Percentiles rank a stretch among this genome's conserved stretches.
Conservation (phyloP, 2,329 filamentous ascomycete species). For the Alternaria arbusti region DNA sequence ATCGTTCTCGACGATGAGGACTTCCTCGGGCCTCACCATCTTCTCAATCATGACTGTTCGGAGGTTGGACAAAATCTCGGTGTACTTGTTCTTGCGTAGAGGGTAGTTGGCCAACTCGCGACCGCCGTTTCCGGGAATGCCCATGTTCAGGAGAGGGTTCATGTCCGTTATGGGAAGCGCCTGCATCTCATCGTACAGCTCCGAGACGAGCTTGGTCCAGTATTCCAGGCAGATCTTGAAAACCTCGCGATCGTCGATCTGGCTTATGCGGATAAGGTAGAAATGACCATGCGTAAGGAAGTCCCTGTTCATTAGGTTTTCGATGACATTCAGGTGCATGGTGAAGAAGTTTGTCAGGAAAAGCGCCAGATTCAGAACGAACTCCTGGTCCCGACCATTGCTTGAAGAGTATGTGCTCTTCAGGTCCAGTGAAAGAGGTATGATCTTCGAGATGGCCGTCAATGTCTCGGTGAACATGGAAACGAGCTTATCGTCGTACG, state of each 20-base stretch:
- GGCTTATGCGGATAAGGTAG: constrained; percentile 96
- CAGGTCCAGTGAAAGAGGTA: constrained; percentile 86
- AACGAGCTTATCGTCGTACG: constrained; percentile 93
- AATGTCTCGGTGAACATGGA: constrained; percentile 99
- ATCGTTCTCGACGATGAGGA: constrained; percentile 98
- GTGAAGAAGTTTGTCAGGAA: constrained; percentile 98
- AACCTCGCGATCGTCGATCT: constrained; percentile 98
- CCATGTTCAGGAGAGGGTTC: constrained; percentile 85
- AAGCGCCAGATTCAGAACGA: constrained; percentile 93
- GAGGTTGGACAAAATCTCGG: constrained; percentile 89
- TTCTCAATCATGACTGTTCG: constrained; percentile 99
- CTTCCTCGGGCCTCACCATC: constrained; percentile 98
- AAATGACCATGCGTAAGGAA: constrained; percentile 96
- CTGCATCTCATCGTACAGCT: constrained; percentile 99
- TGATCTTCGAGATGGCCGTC: constrained; percentile 90
- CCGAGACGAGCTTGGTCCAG: constrained; percentile 97
- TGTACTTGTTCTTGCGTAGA: constrained; percentile 97
- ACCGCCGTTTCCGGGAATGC: constrained; percentile 78
- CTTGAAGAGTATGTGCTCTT: constrained; percentile 90
- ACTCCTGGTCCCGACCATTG: constrained; percentile 93
- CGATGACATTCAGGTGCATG: constrained; percentile 90
- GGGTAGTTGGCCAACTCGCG: constrained; percentile 92
- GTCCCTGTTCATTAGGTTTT: constrained; percentile 93
- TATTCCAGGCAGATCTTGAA: constrained; percentile 99
- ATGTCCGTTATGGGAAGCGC: constrained; percentile 90